Evolutionary conservation across 129 eudicot genomes (phyloP).

Genomic region (Glebionis coronaria): DNA sequence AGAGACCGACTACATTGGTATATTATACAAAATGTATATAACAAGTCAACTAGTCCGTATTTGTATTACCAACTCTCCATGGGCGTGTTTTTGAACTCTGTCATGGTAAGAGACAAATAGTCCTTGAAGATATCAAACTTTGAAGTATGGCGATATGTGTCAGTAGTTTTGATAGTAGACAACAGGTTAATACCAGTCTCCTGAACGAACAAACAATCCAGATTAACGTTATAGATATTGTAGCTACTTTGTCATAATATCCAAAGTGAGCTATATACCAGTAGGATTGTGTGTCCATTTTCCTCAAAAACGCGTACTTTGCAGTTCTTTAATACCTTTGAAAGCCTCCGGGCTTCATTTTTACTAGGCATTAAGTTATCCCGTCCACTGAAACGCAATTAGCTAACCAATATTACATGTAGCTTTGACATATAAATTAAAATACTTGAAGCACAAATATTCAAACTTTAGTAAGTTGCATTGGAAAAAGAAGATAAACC

Average conservation of each 20-base stretch:
- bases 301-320: slow-evolving; percentile 51
- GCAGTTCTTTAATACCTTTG: slow-evolving; percentile 44
- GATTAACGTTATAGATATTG: background rate
- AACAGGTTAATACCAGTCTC: slow-evolving; percentile 74
- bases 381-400: slow-evolving; percentile 59
- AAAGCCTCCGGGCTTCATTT: slow-evolving; percentile 70
- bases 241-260: background rate
- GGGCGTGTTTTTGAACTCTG: slow-evolving; percentile 53
- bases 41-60: background rate
- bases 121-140: slow-evolving; percentile 65
- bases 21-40: too few relatives aligned
- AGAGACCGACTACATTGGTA: too few relatives aligned
- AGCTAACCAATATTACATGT: background rate
- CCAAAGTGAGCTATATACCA: slow-evolving; percentile 41
- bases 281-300: slow-evolving; percentile 68
- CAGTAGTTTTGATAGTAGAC: slow-evolving; percentile 53
- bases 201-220: slow-evolving; percentile 37
- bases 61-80: slow-evolving; percentile 37
- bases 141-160: slow-evolving; percentile 53
- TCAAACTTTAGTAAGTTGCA: background rate
- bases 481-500: slow-evolving; percentile 30
- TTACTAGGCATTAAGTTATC: slow-evolving; percentile 69
- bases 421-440: background rate
- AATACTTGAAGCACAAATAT: background rate
- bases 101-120: slow-evolving; percentile 58